Conservation (phyloP, 495 filamentous ascomycete species). For the Aspergillus cristatus region DNA sequence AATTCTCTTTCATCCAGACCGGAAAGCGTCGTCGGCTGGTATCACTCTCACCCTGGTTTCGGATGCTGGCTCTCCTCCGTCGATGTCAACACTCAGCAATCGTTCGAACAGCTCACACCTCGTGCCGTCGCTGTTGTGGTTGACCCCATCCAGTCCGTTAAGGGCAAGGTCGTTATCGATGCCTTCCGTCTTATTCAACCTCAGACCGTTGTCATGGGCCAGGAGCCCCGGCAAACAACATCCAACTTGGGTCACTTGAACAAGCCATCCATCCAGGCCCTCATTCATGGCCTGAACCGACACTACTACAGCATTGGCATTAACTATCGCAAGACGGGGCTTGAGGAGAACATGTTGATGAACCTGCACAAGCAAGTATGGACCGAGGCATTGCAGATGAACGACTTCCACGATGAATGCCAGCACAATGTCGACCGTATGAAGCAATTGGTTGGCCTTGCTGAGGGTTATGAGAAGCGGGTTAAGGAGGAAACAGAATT, state of each 20-base stretch:
- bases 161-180: slow-evolving; percentile 98
- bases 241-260: slow-evolving; percentile 97
- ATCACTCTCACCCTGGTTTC: slow-evolving; percentile 98
- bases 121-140: slow-evolving; percentile 96
- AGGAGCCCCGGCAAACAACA: slow-evolving; percentile 96
- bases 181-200: slow-evolving; percentile 99
- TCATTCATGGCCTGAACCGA: slow-evolving; percentile 94
- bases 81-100: slow-evolving; percentile 99
- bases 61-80: slow-evolving; percentile 98
- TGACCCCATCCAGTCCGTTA: slow-evolving; percentile 97
- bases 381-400: slow-evolving; percentile 97
- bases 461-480: slow-evolving; percentile 95
- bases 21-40: slow-evolving; percentile 97
- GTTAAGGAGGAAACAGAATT: slow-evolving; percentile 97
- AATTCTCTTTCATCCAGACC: slow-evolving; percentile 44
- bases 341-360: slow-evolving; percentile 99
- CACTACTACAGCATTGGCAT: slow-evolving; percentile 99
- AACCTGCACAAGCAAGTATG: slow-evolving; percentile 98
- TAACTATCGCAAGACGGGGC: slow-evolving; percentile 92
- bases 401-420: slow-evolving; percentile 82
- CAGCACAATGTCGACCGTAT: slow-evolving; percentile 75
- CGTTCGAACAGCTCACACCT: slow-evolving; percentile 94
- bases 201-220: slow-evolving; percentile 95
- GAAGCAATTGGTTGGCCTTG: slow-evolving; percentile 75
- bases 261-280: slow-evolving; percentile 97